phyloP scores from a whole-genome alignment of 306 rosid genomes.

The Vigna unguiculata region DNA sequence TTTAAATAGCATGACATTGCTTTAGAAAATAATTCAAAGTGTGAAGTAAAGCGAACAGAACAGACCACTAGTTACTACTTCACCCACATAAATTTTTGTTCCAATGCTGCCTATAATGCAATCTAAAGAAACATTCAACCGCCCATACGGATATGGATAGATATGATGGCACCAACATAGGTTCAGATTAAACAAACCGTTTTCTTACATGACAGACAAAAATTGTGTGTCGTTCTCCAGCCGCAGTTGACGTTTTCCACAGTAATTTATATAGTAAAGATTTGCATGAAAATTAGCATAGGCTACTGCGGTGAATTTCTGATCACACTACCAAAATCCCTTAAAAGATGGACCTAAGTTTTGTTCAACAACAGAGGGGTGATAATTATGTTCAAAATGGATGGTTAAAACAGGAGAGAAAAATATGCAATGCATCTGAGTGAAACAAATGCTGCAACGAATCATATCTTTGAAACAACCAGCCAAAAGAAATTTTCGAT shows the following conservation, averaged over 20 bases:
- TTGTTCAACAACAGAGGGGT: neutral
- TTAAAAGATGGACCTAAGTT: neutral
- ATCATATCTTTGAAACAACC: constrained; percentile 5
- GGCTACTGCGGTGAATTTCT: neutral
- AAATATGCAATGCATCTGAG: neutral
- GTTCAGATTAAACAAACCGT: constrained; percentile 19
- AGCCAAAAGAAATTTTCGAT: neutral
- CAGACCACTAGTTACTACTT: neutral
- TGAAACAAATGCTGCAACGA: neutral
- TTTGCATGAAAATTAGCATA: neutral
- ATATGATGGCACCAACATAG: neutral
- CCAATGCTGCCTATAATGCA: neutral
- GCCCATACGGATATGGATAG: neutral
- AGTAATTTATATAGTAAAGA: neutral
- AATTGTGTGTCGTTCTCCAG: neutral
- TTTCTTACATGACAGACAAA: neutral
- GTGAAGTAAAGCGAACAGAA: neutral
- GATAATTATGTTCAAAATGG: neutral
- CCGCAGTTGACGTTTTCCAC: neutral
- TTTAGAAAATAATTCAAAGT: neutral
- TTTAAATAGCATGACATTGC: neutral
- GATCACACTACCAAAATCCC: neutral
- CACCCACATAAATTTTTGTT: neutral
- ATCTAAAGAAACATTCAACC: constrained; percentile 33
- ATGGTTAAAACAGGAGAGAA: neutral